A percentile compares a stretch with the other conserved stretches of the same genome.
Conservation (phyloP, 805 yeast species). For the Teunomyces aglyptinius region DNA sequence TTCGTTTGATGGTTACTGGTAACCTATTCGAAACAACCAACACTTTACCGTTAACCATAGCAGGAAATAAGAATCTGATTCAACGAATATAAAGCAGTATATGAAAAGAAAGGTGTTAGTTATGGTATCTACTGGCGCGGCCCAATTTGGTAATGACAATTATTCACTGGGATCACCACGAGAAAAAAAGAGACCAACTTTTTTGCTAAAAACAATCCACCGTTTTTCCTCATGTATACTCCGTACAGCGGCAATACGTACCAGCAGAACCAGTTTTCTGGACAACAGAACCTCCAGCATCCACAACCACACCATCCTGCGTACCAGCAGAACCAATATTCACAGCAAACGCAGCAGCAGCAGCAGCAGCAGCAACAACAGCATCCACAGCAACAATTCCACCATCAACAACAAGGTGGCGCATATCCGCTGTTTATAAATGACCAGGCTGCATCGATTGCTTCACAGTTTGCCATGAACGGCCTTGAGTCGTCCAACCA, state of each 20-base stretch:
- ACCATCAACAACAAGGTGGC: slow-evolving; percentile 11
- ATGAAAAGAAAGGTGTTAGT: neutral
- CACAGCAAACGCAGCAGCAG: slow-evolving; percentile 28
- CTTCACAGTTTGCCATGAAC: slow-evolving; percentile 81
- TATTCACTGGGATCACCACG: neutral
- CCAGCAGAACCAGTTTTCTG: slow-evolving; percentile 7
- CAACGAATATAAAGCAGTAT: neutral
- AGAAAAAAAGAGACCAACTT: neutral
- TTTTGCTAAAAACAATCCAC: neutral
- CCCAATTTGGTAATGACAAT: too few relatives aligned
- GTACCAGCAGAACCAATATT: slow-evolving; percentile 15
- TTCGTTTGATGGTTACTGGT: slow-evolving; percentile 85
- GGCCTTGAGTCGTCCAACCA: slow-evolving; percentile 82
- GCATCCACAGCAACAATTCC: slow-evolving; percentile 18
- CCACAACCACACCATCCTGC: slow-evolving; percentile 30
- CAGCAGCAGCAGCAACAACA: slow-evolving; percentile 22
- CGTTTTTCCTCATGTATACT: slow-evolving; percentile 29
- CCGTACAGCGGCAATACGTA: slow-evolving; percentile 34
- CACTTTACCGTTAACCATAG: slow-evolving; percentile 58
- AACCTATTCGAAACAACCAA: slow-evolving; percentile 91
- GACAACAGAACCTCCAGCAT: slow-evolving; percentile 25
- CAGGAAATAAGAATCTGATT: neutral
- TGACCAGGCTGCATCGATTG: slow-evolving; percentile 81
- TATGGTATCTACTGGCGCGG: too few relatives aligned
- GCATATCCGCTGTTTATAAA: slow-evolving; percentile 49